Base-by-base conservation (phyloP, 2,329 filamentous ascomycete genomes). In the Colletotrichum noveboracense region DNA sequence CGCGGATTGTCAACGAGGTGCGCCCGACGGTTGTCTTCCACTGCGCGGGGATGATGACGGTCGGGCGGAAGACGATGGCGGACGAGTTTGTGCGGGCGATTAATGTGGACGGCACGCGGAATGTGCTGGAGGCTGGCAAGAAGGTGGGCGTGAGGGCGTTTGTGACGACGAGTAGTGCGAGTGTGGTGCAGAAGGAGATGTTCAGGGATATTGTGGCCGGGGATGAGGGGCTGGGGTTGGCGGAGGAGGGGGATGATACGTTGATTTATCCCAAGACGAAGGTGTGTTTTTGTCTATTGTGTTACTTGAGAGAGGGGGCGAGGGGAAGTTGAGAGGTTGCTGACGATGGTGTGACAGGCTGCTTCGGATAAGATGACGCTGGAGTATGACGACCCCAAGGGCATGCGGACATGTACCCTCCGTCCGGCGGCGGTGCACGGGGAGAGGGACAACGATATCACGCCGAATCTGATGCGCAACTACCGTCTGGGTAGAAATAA, bases 101-200 rank as follows among this genome's bases (percentile, higher is more conserved):
- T 66, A 94, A 94, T 81, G 89, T 93, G 18, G 88, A 90, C 18
- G 93, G 93, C 21, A 93, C 93, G 13, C 85, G 84, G 76, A 90
- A 91, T 64, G 83, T 94, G 30, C 83, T 94, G 26, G 87, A 90
- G 10, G 89, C 89, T 14, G 87, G 89, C 10, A 85, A 85, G 77
- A 24, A 21, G 13, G 85, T 86, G 38, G 76, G 72, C 3, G 91
- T 91, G 74, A 89, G 87, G 79, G 90, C 87, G 0, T 89, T 94
- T 76, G 90, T 94, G 58, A 93, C 92, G 81, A 94, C 92, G 24
- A 92, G 90, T 79, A 91, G 89, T 75, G 89, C 89, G 56, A 92
- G 91, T 7, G 91, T 93, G 16, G 84, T 93, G 30, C 88, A 78
- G 77, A 75, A 91, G 76, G 92, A 93, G 80, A 91, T 91, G 55